These are phyloP conservation scores for Glebionis coronaria DNA, from an alignment of 129 eudicot genomes.

Conservation along the genomic window DNA sequence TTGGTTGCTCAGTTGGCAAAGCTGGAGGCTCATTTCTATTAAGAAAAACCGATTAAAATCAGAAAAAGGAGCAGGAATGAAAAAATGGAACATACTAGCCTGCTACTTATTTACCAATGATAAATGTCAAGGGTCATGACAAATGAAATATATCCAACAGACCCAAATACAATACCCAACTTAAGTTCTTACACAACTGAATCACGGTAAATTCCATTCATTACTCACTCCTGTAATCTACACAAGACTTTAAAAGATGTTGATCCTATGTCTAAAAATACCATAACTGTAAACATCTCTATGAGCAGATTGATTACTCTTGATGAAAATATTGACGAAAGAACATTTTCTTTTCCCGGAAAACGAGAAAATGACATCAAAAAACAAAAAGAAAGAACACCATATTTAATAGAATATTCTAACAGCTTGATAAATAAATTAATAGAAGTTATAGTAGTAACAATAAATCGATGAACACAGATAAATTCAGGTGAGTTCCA, in stretches of 20 bases:
- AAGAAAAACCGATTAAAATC: slow-evolving; percentile 25
- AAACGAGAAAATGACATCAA: neutral
- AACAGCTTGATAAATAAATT: neutral
- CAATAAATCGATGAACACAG: no score
- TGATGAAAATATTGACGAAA: slow-evolving; percentile 1
- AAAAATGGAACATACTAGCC: neutral
- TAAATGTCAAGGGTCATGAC: neutral
- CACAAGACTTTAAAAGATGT: neutral
- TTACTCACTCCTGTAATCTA: neutral
- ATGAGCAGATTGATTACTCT: neutral
- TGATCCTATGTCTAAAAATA: neutral
- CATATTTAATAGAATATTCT: neutral
- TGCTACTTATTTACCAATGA: neutral
- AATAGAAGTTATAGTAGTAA: no score
- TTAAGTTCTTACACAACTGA: neutral
- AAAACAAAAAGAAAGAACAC: neutral
- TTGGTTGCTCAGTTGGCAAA: slow-evolving; percentile 66
- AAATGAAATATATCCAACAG: neutral
- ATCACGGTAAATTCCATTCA: slow-evolving; percentile 5
- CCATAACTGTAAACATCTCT: slow-evolving; percentile 3
- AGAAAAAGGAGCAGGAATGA: slow-evolving; percentile 3
- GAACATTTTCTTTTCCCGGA: neutral
- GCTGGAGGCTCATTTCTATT: slow-evolving; percentile 54
- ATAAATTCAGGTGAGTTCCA: no score
- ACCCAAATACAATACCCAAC: slow-evolving; percentile 12